A percentile compares a stretch with the other conserved stretches of the same genome.
Conservation (phyloP, 345 rosid species). For the Sisymbrium altissimum region DNA sequence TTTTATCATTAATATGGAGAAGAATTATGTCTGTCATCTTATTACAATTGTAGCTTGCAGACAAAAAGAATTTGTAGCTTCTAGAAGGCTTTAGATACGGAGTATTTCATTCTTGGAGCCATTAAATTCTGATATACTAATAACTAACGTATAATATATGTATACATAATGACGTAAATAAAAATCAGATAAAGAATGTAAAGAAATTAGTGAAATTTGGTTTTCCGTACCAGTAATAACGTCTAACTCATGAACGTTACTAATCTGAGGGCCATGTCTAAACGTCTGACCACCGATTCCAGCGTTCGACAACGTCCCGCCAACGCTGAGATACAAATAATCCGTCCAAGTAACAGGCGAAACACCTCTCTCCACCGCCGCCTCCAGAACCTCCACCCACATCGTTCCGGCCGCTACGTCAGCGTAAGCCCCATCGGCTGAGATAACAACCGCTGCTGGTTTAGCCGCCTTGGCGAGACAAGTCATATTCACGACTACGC, state of each 20-base stretch:
- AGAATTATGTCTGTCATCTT: not conserved
- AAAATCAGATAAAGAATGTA: not conserved
- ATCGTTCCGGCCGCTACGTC: constrained; percentile 76
- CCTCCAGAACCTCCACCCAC: constrained; percentile 76
- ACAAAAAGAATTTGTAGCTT: not conserved
- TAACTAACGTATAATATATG: not conserved
- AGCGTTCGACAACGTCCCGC: constrained; percentile 92
- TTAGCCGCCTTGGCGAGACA: constrained; percentile 33
- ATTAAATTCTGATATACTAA: not conserved
- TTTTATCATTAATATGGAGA: not conserved
- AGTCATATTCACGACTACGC: constrained; percentile 74
- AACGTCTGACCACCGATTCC: constrained; percentile 93
- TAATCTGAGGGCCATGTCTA: constrained; percentile 92
- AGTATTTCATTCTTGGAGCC: not conserved
- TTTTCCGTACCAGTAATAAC: constrained; percentile 72
- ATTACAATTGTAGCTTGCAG: constrained; percentile 2
- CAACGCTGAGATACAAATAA: constrained; percentile 77
- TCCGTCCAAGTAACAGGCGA: constrained; percentile 87
- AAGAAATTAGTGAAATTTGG: not conserved
- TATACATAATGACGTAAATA: not conserved
- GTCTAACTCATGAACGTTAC: constrained; percentile 78
- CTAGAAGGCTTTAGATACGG: not conserved
- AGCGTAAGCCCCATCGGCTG: constrained; percentile 42
- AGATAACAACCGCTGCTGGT: constrained; percentile 29
- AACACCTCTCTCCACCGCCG: constrained; percentile 46